Percentiles rank a stretch among this genome's conserved stretches.
Conservation (phyloP, 495 filamentous ascomycete species). For the Penicillium angulare region DNA sequence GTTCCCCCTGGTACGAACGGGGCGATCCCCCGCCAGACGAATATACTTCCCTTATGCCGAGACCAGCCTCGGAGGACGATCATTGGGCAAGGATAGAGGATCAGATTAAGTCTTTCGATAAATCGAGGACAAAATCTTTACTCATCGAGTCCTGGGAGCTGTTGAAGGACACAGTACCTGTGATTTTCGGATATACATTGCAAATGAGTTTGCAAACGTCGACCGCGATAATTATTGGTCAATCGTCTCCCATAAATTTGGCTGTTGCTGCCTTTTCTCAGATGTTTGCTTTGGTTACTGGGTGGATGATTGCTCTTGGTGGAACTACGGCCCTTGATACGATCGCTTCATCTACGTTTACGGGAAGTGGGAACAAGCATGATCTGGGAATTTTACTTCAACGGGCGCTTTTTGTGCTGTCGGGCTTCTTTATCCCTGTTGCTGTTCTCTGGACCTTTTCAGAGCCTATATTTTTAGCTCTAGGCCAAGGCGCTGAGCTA, state of each 20-base stretch:
- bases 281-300: slow-evolving; percentile 93
- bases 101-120: not conserved
- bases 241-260: slow-evolving; percentile 77
- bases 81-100: not conserved
- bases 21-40: too few relatives aligned
- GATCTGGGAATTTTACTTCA: slow-evolving; percentile 83
- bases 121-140: slow-evolving; percentile 19
- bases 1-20: too few relatives aligned
- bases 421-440: slow-evolving; percentile 73
- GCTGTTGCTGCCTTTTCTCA: slow-evolving; percentile 85
- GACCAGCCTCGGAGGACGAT: not conserved
- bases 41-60: too few relatives aligned
- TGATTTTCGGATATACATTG: slow-evolving; percentile 84
- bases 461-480: slow-evolving; percentile 68
- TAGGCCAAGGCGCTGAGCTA: slow-evolving; percentile 80
- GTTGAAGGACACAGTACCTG: slow-evolving; percentile 67
- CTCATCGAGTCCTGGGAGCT: slow-evolving; percentile 68
- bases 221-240: slow-evolving; percentile 81
- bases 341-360: slow-evolving; percentile 81
- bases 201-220: slow-evolving; percentile 87
- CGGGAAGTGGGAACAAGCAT: slow-evolving; percentile 76
- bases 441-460: slow-evolving; percentile 75
- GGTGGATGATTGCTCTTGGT: slow-evolving; percentile 88
- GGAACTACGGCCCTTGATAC: slow-evolving; percentile 91
- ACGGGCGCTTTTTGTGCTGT: slow-evolving; percentile 74